Evolutionary conservation across 164 flowering plant species (phyloP).

Genomic region (Litsea cubeba): DNA sequence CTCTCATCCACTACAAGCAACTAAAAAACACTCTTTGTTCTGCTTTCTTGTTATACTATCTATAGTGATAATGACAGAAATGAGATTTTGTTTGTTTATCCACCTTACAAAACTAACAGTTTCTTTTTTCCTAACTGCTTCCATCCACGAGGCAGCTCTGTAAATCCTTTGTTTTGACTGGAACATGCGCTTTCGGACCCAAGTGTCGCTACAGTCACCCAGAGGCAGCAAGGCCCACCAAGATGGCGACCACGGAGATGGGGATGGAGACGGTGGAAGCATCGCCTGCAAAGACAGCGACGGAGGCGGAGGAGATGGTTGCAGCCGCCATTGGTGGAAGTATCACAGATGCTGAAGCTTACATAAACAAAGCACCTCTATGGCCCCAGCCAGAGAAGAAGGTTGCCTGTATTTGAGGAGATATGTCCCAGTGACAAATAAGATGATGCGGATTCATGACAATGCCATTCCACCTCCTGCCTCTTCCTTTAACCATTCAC

Average conservation of each 20-base stretch:
- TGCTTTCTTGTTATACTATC: no score
- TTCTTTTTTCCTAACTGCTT: background rate
- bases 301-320: conserved; percentile 5
- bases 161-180: background rate
- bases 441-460: no score
- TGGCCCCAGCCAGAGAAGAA: background rate
- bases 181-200: background rate
- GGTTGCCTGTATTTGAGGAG: conserved; percentile 3
- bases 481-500: no score
- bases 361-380: background rate
- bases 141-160: background rate
- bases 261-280: background rate
- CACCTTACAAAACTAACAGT: no score
- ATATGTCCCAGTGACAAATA: background rate
- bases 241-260: no score
- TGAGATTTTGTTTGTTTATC: no score
- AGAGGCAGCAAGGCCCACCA: no score
- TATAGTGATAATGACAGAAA: no score
- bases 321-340: background rate
- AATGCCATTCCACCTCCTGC: no score
- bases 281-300: background rate
- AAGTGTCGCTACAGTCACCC: no score
- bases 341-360: background rate
- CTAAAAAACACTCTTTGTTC: no score
- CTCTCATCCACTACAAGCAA: no score